Conservation (phyloP, 148 eudicot genomes). For the Nepenthes mirabilis region DNA sequence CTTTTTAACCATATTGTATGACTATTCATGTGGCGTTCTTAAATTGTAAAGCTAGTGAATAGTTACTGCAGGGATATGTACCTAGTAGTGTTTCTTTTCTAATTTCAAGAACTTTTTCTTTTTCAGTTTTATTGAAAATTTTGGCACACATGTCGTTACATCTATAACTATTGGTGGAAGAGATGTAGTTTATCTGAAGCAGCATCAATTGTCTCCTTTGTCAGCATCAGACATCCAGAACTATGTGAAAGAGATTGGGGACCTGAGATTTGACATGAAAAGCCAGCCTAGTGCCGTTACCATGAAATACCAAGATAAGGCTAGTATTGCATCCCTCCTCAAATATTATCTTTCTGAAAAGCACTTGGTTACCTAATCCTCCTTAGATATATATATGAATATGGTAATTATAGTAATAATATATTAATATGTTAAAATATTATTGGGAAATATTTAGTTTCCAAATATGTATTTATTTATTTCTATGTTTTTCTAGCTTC, state of each 20-base stretch:
- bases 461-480: too few relatives aligned
- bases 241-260: constrained; percentile 78
- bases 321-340: constrained; percentile 17
- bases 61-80: not conserved
- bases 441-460: too few relatives aligned
- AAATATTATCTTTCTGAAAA: too few relatives aligned
- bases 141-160: constrained; percentile 86
- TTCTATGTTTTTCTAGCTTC: too few relatives aligned
- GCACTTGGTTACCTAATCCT: not conserved
- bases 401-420: too few relatives aligned
- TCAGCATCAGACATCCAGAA: constrained; percentile 64
- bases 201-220: constrained; percentile 85
- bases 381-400: not conserved
- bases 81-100: not conserved
- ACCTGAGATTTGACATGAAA: constrained; percentile 67
- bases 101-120: constrained; percentile 1
- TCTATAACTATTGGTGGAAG: constrained; percentile 93
- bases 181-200: constrained; percentile 87
- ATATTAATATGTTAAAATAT: too few relatives aligned
- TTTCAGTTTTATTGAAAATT: constrained; percentile 93
- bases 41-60: not conserved
- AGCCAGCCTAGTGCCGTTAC: constrained; percentile 54
- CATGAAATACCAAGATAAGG: constrained; percentile 92
- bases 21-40: too few relatives aligned
- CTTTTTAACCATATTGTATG: too few relatives aligned